Conservation (phyloP, 192 early-diverging fungal genomes). For the Podila epigama region DNA sequence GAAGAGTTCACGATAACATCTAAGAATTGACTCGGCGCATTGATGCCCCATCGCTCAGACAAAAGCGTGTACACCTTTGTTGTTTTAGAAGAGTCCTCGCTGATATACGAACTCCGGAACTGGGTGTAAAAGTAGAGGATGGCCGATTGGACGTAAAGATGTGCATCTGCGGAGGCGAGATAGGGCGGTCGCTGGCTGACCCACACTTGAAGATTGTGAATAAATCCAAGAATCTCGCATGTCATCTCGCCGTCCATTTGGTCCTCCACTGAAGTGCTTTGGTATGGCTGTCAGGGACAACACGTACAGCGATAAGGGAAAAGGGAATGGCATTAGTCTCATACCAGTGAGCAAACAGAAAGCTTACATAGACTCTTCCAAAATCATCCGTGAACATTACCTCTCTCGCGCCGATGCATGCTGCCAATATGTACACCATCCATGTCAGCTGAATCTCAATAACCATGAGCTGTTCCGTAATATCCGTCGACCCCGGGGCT, state of each 20-base stretch:
- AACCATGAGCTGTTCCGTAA: slow-evolving; percentile 36
- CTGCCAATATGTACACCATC: slow-evolving; percentile 79
- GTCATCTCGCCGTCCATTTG: slow-evolving; percentile 78
- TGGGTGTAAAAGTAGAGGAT: slow-evolving; percentile 79
- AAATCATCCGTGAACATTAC: slow-evolving; percentile 33
- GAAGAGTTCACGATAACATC: slow-evolving; percentile 38
- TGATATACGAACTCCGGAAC: slow-evolving; percentile 82
- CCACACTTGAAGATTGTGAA: slow-evolving; percentile 71
- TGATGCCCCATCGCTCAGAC: slow-evolving; percentile 70
- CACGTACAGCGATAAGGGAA: too few relatives aligned
- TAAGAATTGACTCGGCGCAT: slow-evolving; percentile 42
- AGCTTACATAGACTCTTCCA: background rate
- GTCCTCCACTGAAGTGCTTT: slow-evolving; percentile 81
- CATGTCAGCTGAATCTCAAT: slow-evolving; percentile 70
- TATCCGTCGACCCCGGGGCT: slow-evolving; percentile 14
- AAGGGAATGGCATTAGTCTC: too few relatives aligned
- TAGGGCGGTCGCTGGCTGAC: slow-evolving; percentile 51
- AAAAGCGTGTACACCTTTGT: slow-evolving; percentile 74
- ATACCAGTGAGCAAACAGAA: background rate
- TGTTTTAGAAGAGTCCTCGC: slow-evolving; percentile 66
- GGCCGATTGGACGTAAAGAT: slow-evolving; percentile 57
- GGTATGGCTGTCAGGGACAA: slow-evolving; percentile 68
- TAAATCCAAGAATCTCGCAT: slow-evolving; percentile 70
- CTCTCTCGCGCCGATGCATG: slow-evolving; percentile 70
- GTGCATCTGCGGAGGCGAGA: slow-evolving; percentile 38